phyloP scores from a whole-genome alignment of 306 rosid species.

The Castanea mollissima region DNA sequence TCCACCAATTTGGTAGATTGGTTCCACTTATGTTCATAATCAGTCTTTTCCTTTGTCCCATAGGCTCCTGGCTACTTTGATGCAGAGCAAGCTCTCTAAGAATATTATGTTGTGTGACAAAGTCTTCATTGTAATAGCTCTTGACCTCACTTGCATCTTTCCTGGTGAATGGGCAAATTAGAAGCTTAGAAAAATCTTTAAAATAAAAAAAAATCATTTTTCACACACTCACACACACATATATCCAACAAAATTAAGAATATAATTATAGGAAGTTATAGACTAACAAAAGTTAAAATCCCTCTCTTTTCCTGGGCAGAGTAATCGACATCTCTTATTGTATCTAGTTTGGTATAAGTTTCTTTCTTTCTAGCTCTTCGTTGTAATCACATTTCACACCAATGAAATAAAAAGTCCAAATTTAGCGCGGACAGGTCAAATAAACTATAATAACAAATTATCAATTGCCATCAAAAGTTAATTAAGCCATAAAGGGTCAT shows the following conservation, averaged over 20 bases:
- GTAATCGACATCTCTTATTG: background rate
- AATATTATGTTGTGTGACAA: conserved; percentile 26
- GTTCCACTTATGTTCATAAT: conserved; percentile 21
- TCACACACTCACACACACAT: no score
- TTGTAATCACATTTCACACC: background rate
- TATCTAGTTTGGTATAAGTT: background rate
- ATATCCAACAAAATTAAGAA: background rate
- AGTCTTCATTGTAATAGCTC: conserved; percentile 30
- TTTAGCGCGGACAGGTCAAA: no score
- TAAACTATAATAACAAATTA: no score
- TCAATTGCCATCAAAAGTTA: background rate
- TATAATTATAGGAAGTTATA: background rate
- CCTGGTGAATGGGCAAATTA: conserved; percentile 16
- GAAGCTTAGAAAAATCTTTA: background rate
- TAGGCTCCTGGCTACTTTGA: conserved; percentile 2
- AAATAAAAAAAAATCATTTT: no score
- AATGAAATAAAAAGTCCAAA: background rate
- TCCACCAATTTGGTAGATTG: conserved; percentile 31
- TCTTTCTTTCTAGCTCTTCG: background rate
- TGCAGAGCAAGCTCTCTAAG: conserved; percentile 39
- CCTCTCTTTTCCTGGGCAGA: no score
- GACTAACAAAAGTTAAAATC: background rate
- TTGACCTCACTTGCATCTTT: conserved; percentile 13
- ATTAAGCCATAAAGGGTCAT: background rate
- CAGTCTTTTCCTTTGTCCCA: conserved; percentile 26